Conservation (phyloP, 2,329 filamentous ascomycete genomes). For the Monosporascus sp. region DNA sequence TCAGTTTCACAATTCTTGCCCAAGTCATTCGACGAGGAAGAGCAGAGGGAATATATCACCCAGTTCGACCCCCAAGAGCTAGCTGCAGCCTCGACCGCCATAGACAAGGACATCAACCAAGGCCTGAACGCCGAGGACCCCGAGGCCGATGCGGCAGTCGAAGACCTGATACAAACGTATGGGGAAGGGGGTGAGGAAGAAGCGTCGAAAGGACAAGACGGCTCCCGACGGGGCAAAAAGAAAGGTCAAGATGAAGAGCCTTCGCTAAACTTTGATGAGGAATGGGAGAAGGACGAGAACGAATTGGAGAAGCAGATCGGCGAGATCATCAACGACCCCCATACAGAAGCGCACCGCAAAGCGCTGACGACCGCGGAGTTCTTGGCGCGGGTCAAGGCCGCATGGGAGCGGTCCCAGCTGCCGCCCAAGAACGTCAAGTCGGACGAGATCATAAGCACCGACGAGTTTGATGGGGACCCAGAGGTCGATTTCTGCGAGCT, state of each 20-base stretch:
- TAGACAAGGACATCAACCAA: constrained; percentile 19
- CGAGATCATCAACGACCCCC: constrained; percentile 60
- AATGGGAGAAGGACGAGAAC: constrained; percentile 58
- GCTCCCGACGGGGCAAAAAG: constrained; percentile 24
- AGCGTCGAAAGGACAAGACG: constrained; percentile 6
- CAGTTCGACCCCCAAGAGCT: constrained; percentile 24
- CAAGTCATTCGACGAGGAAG: constrained; percentile 20
- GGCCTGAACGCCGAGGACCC: constrained; percentile 24
- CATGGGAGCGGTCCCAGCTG: constrained; percentile 44
- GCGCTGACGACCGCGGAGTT: constrained; percentile 54
- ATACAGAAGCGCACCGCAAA: constrained; percentile 47
- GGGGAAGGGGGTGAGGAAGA: constrained; percentile 26
- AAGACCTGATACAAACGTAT: constrained; percentile 32
- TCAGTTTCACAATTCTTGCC: constrained; percentile 25
- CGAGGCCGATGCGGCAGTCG: constrained; percentile 35
- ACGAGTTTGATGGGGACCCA: constrained; percentile 83
- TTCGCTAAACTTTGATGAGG: constrained; percentile 52
- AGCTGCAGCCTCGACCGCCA: constrained; percentile 14
- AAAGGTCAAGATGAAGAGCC: constrained; percentile 19
- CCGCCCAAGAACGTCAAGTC: constrained; percentile 47
- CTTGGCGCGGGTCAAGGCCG: constrained; percentile 47
- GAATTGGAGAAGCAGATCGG: constrained; percentile 66
- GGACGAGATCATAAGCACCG: constrained; percentile 63
- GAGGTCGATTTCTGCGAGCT: constrained; percentile 81
- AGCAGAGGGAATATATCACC: constrained; percentile 19